These are phyloP conservation scores for Vigna angularis DNA, from an alignment of 306 rosid genomes.

Conservation along the genomic window DNA sequence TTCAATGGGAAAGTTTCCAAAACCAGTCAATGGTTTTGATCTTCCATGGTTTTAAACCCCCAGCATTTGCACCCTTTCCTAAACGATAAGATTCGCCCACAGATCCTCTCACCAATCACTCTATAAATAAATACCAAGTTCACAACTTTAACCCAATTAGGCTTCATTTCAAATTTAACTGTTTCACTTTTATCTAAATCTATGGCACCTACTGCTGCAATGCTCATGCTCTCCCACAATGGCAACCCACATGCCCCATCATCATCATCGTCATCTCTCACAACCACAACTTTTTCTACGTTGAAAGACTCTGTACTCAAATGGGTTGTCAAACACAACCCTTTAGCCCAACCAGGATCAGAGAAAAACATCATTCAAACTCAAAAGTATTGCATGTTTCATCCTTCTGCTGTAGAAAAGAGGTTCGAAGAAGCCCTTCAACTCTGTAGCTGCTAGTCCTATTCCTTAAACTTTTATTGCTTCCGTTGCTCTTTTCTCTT, in stretches of 20 bases:
- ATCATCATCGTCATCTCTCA: not conserved
- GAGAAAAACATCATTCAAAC: not conserved
- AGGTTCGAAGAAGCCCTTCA: conserved; percentile 43
- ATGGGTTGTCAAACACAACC: conserved; percentile 27
- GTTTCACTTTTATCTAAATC: not conserved
- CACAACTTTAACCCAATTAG: not conserved
- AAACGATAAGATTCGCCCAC: conserved; percentile 35
- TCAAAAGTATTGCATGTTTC: not conserved
- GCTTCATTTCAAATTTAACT: not conserved
- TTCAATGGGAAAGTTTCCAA: not conserved
- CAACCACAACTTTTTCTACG: conserved; percentile 33
- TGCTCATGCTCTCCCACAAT: conserved; percentile 44
- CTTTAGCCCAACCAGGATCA: conserved; percentile 5
- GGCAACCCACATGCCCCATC: conserved; percentile 26
- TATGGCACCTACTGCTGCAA: conserved; percentile 55
- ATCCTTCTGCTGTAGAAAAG: conserved; percentile 5
- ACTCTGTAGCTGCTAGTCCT: conserved; percentile 44
- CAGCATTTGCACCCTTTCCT: not conserved
- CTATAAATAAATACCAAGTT: not conserved
- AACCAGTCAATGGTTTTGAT: conserved; percentile 21
- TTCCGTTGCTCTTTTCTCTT: not conserved
- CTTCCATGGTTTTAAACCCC: conserved; percentile 43
- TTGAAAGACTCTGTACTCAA: conserved; percentile 35
- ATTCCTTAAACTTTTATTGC: not conserved
- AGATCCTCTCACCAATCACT: not conserved